Base-by-base conservation (phyloP, 1,139 yeast species). In the Kluyveromyces sp. region DNA sequence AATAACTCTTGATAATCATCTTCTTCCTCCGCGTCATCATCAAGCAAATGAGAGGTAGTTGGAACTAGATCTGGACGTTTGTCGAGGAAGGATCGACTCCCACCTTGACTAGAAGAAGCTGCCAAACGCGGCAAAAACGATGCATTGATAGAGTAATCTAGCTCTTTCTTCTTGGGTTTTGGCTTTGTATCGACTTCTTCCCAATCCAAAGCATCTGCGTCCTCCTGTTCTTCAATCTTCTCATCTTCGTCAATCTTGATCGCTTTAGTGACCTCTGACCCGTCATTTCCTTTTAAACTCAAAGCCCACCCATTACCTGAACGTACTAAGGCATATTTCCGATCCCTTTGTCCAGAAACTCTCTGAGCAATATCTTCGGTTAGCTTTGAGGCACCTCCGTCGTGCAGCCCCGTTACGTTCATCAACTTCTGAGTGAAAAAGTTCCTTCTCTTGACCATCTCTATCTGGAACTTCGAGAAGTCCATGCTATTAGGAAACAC, bases 361-460 rank as follows among this genome's bases (percentile, higher is more conserved):
- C 97, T 70, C 46, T 76, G 66, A 3, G 51, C 40, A 2, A 54
- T 49, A 15, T 53, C 63, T n/a, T 54, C 54, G 11, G 58, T 52
- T 16, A 61, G 45, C 13, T 55, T 70, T 59, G 56, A 64, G 50
- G 70, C 71, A 7, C 65, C 66, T 1, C 76, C 75, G 40, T 78
- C 87, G 41, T 83, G 85, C 78, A 85, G 74, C 0, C 96, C 97
- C 7, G 87, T 77, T 1, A 84, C 78, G 51, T 80, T 81, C 88
- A 94, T 83, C 31, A 92, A 68, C 52, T 79, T 75, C 61, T 92
- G 97, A 0, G 98, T 92, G 52, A 83, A 80, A 58, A 78, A 88
- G 60, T 94, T 94, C 50, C 99, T 72, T 61, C 87, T 87, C 51
- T 87, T 85, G 1, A 94, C 97, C 74, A 92, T 86, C 54, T 85